phyloP scores from a whole-genome alignment of 257 asterid genomes.

The Jacaranda mimosifolia region DNA sequence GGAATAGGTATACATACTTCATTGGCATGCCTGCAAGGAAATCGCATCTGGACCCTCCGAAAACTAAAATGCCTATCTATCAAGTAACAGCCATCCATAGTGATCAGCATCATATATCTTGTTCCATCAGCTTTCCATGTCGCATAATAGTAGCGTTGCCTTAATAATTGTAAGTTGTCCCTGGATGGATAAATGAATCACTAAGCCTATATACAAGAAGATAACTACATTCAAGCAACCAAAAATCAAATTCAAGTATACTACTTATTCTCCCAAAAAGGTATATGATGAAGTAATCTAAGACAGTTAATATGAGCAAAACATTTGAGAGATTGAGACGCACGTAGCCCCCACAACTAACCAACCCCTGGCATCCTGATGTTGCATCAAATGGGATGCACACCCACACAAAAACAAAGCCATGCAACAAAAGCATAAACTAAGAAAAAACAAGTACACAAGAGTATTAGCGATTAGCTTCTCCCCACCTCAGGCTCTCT shows the following conservation, averaged over 20 bases:
- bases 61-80: slow-evolving; percentile 87
- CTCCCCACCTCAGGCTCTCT: not conserved
- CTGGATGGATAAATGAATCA: slow-evolving; percentile 52
- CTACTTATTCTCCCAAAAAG: not conserved
- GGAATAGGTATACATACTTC: slow-evolving; percentile 61
- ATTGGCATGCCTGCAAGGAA: slow-evolving; percentile 76
- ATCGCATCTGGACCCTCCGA: slow-evolving; percentile 98
- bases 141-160: slow-evolving; percentile 95
- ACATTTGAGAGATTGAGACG: not conserved
- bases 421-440: not conserved
- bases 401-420: not conserved
- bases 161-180: slow-evolving; percentile 87
- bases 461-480: not conserved
- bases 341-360: not conserved
- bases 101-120: slow-evolving; percentile 97
- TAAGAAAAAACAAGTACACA: not conserved
- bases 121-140: slow-evolving; percentile 99
- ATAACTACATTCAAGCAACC: slow-evolving; percentile 27
- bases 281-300: not conserved
- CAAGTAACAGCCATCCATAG: slow-evolving; percentile 95
- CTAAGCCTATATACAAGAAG: not conserved
- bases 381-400: not conserved
- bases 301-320: not conserved
- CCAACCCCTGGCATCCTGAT: too few species aligned
- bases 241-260: slow-evolving; percentile 27